Base-by-base conservation (phyloP, 139 green algal genomes). In the Chlorella sorokiniana region DNA sequence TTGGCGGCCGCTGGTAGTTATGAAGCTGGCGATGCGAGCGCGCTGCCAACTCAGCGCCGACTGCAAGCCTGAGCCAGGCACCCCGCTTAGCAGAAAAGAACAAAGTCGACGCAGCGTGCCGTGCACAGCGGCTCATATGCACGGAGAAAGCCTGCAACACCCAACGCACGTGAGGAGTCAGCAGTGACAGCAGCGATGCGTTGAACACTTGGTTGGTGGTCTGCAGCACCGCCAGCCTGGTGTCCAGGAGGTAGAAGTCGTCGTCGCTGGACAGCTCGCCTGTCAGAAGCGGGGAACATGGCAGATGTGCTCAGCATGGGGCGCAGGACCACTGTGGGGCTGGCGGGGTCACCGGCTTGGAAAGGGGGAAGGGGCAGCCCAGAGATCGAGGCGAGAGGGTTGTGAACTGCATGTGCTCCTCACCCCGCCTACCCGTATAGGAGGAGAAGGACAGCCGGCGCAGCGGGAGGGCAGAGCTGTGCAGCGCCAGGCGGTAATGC, bases 121-220 rank as follows among this genome's bases (percentile, higher is more conserved):
- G n/a, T n/a, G n/a, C n/a, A n/a, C n/a, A n/a, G n/a, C n/a, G n/a
- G n/a, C n/a, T n/a, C n/a, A n/a, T n/a, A n/a, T n/a, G n/a, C n/a
- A n/a, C n/a, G n/a, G n/a, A n/a, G n/a, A n/a, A n/a, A n/a, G n/a
- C n/a, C n/a, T n/a, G 48, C 48, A 59, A 48, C 64, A 48, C 8
- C 27, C 33, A 6, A 4, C 42, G 0, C 64, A 82, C 77, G 44
- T 88, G 41, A 5, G 86, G 83, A 2, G 61, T 77, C 41, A 90
- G 64, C 51, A 61, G 35, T 25, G 81, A 65, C 69, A 85, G 93
- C 37, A 92, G 77, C 6, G 67, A 78, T 9, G 62, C 63, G 80
- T 93, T 89, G 37, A 86, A 83, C 1, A 92, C 74, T 25, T 83
- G 69, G 75, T 91, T 92, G 75, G 76, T 91, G 64, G 90, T 96